Evolutionary conservation across 2,329 filamentous ascomycete genomes (phyloP), one percentile per base, ranked within the genome.

Genomic region (Lachnellula hyalina): DNA sequence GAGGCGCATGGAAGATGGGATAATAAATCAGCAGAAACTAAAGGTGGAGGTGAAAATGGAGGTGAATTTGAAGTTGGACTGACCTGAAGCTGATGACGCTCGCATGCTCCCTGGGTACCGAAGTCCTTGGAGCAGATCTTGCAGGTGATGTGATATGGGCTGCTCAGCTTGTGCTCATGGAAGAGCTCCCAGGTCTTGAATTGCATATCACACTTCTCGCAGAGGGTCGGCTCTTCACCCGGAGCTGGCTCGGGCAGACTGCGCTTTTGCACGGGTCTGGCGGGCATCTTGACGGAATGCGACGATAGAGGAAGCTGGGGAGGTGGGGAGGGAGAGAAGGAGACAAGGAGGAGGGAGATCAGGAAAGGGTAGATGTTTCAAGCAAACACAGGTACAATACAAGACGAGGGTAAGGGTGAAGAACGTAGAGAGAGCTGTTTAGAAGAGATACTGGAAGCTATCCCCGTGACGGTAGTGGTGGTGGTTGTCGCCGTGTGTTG

Each of bases 91-190:
- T 23, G 41, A 44, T 60, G 57, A 7, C 49, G 52, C 14, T 58
- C 53, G 15, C 38, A 48, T 11, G 58, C 62, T 4, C 54, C 53
- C 5, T 50, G 32, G 12, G 53, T 60, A 3, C 42, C 36, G 42
- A 63, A 64, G 19, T 61, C 62, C 8, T 51, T 46, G 12, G 51
- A 54, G 15, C 62, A 64, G 19, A 57, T 44, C 7, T 25, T 11
- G 32, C 62, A 64, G 28, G 41, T 47, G 14, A 56, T 48, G 3
- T 38, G 34, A 14, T 36, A 45, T 3, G 47, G n/a, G 15, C 38
- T n/a, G 14, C 32, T 28, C 1, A 59, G 12, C 46, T 61, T 60
- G 47, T 64, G 62, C 2, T 49, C 11, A 14, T 61, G 55, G 15
- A 47, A 53, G 0, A 25, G 44, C 9, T 49, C 14, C 34, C 42